Evolutionary conservation across 2,329 filamentous ascomycete genomes (phyloP), one percentile per base, ranked within the genome.

Genomic region (Pseudonectria buxi): DNA sequence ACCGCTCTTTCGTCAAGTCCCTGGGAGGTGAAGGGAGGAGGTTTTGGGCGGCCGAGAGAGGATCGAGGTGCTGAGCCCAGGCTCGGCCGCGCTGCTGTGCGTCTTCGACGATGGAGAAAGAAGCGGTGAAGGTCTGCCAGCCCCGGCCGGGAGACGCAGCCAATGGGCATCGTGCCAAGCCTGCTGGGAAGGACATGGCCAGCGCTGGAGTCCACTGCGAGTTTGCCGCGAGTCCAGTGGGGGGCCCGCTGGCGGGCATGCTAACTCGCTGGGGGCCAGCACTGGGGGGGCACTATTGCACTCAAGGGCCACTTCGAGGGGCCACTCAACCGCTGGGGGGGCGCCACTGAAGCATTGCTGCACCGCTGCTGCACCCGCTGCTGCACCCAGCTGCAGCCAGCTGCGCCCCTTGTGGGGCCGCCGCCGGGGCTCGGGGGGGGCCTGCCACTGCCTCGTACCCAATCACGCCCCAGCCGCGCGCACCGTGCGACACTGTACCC

Each of bases 1-100:
- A 67, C 64, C 64, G 63, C 64, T 63, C 59, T 67, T 65, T 65
- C 53, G 48, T 56, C 47, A 55, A 50, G 47, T 54, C 50, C 55
- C 56, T 45, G 25, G 27, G 46, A 49, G 40, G 42, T 47, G 41
- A 50, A 55, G 45, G 44, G 44, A 49, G 39, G 39, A 57, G 49
- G 47, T 55, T 53, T 51, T 48, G 43, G 49, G 46, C 40, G 43
- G 46, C 39, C 43, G 43, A 37, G 46, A 47, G 43, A 55, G 46
- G 43, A 48, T 38, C 48, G 41, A 42, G 46, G 43, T 50, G 42
- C 43, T 51, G 44, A 22, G 44, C 51, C 48, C 41, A 24, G 45
- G 39, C 39, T 35, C 39, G 45, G 49, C 49, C 30, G 40, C 33
- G 35, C 40, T 50, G 37, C 32, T 38, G 47, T 49, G 51, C 45